Percentiles rank a stretch among this genome's conserved stretches.
Conservation (phyloP, 805 yeast genomes). For the Cyberlindnera lachancei region DNA sequence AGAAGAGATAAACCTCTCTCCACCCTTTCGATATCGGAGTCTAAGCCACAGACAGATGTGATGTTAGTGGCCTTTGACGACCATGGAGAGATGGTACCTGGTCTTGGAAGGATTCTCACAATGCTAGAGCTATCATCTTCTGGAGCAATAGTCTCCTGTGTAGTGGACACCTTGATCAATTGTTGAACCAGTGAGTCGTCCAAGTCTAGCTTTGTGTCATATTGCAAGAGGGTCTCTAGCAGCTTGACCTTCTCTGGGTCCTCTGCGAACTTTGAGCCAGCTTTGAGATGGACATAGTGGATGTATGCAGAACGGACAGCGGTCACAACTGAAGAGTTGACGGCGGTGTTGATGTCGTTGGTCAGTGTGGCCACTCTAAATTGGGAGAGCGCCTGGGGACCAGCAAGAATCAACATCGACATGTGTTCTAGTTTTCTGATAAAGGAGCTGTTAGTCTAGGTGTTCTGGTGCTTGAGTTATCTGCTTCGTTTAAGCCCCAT, state of each 20-base stretch:
- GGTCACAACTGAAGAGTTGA: conserved; percentile 55
- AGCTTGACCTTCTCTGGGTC: conserved; percentile 35
- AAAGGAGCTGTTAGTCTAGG: too few species aligned
- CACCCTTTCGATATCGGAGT: conserved; percentile 62
- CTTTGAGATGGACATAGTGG: conserved; percentile 67
- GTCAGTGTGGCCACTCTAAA: conserved; percentile 74
- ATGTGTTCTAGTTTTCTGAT: conserved; percentile 7
- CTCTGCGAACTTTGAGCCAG: conserved; percentile 17
- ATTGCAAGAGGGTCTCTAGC: conserved; percentile 58
- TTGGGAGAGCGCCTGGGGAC: conserved; percentile 83
- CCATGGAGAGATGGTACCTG: conserved; percentile 99
- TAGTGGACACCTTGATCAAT: conserved; percentile 31
- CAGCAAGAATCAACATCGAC: conserved; percentile 58
- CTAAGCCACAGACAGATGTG: conserved; percentile 79
- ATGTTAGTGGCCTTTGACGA: conserved; percentile 97
- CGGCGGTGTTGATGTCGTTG: conserved; percentile 63
- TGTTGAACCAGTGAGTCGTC: conserved; percentile 36
- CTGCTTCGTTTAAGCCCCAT: too few species aligned
- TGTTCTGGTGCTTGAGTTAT: too few species aligned
- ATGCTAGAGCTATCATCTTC: conserved; percentile 43
- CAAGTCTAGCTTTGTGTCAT: conserved; percentile 60
- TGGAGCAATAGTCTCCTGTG: conserved; percentile 24
- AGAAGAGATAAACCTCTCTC: conserved; percentile 85
- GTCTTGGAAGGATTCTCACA: conserved; percentile 77
- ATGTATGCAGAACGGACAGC: conserved; percentile 68